Evolutionary conservation across 257 asterid genomes (phyloP).

Genomic region (Solanum rostratum): DNA sequence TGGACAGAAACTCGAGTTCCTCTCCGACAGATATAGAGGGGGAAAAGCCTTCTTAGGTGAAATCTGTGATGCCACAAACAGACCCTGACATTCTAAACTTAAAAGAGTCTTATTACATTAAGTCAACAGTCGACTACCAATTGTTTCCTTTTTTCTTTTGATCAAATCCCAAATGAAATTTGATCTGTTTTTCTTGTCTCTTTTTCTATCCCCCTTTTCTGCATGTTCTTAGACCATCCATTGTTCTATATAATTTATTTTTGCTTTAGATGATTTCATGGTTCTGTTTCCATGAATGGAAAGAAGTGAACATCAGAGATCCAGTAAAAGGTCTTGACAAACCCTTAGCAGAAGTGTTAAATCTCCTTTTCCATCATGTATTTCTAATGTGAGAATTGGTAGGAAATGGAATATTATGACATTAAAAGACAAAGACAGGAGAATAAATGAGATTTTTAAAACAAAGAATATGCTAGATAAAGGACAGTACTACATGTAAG

Average conservation of each 20-base stretch:
- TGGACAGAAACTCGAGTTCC: not conserved
- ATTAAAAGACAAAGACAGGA: not conserved
- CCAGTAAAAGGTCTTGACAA: not conserved
- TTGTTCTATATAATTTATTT: not conserved
- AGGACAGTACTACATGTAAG: not conserved
- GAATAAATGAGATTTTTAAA: not conserved
- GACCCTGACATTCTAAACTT: not conserved
- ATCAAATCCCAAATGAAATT: not conserved
- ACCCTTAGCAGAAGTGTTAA: not conserved
- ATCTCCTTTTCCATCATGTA: not conserved
- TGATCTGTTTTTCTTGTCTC: not conserved
- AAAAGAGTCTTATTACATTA: not conserved
- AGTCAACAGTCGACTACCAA: not conserved
- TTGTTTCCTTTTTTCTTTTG: not conserved
- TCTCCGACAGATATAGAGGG: not conserved
- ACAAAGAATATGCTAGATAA: not conserved
- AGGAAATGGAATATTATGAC: not conserved
- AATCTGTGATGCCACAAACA: not conserved
- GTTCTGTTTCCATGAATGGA: not conserved
- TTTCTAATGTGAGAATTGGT: not conserved
- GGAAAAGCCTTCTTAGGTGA: not conserved
- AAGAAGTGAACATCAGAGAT: not conserved
- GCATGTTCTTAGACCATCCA: not conserved
- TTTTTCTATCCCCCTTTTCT: not conserved
- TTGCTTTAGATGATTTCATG: not conserved